phyloP scores from a whole-genome alignment of 2,329 filamentous ascomycete genomes.

The Phaeosphaeriaceae sp. region DNA sequence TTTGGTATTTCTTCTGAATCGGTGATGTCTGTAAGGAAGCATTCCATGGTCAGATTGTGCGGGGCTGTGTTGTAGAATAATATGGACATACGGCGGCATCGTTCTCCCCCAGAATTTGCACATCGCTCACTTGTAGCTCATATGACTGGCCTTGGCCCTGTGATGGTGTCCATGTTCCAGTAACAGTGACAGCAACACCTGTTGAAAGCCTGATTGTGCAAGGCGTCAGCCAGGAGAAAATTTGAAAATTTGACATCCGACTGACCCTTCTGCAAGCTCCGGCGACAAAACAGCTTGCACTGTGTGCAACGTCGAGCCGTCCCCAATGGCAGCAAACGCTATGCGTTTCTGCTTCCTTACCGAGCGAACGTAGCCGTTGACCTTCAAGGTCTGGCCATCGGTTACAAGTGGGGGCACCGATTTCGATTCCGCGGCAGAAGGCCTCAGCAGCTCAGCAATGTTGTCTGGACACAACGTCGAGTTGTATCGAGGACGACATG shows the following conservation, averaged over 20 bases:
- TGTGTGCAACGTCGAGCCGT: conserved; percentile 81
- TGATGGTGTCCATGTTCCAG: conserved; percentile 77
- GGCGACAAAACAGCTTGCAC: conserved; percentile 83
- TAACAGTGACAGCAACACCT: conserved; percentile 79
- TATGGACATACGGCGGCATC: conserved; percentile 73
- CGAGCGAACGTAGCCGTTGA: conserved; percentile 83
- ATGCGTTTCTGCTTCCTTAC: conserved; percentile 85
- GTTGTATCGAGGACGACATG: conserved; percentile 33
- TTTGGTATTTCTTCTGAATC: conserved; percentile 96
- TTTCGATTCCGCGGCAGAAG: conserved; percentile 50
- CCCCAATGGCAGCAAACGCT: conserved; percentile 83
- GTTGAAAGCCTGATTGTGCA: conserved; percentile 71
- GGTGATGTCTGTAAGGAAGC: conserved; percentile 73
- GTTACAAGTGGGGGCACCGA: conserved; percentile 56
- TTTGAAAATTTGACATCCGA: conserved; percentile 17
- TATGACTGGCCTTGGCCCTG: conserved; percentile 73
- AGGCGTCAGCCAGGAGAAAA: conserved; percentile 20
- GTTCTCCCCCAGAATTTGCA: conserved; percentile 76
- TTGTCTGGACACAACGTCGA: conserved; percentile 42
- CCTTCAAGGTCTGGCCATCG: conserved; percentile 41
- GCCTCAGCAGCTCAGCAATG: conserved; percentile 60
- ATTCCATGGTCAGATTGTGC: conserved; percentile 23
- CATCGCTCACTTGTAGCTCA: conserved; percentile 77
- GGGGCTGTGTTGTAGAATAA: background rate
- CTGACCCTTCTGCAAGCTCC: conserved; percentile 74